Base-by-base conservation (phyloP, 176 grass and related monocot genomes). In the Pharus latifolius region DNA sequence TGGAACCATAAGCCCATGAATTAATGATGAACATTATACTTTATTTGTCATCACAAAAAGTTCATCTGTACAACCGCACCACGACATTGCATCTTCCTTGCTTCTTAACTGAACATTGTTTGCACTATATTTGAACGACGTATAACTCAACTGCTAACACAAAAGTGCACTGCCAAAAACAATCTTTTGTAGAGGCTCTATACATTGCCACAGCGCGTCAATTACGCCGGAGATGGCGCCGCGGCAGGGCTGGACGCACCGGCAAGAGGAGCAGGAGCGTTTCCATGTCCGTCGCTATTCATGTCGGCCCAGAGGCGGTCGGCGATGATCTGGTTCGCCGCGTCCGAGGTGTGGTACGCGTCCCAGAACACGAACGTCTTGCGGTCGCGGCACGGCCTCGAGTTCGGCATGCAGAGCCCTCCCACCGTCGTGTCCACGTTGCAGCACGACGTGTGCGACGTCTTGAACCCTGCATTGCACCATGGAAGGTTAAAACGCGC, bases 321-420 rank as follows among this genome's bases (percentile, higher is more conserved):
- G 40, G 90, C 90, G 70, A 98, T 98, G 50, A 88, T 71, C 78
- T 82, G 47, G 59, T 94, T 99, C 8, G 95, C 90, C 15, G 95
- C 95, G 52, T 94, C 90, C 0, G 95, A 88, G 33, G 95, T 92
- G 82, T 99, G 95, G 42, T 99, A 99, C 22, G 90, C 95, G 38
- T 94, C 95, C 95, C 95, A 94, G 80, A 99, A 99, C 60, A 99
- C 95, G 44, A 83, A 99, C 3, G 81, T 78, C 46, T 70, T 78
- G 56, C 95, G 95, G 79, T 94, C 70, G 49, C 44, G 4, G 77
- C 90, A 99, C 44, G 91, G 87, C 28, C 42, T 66, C 8, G 87
- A 79, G 22, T 85, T 92, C 35, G 95, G 90, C 56, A 98, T 40
- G 81, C 89, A 99, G 41, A 99, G 84, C 0, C 95, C 95, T 0